Percentiles rank a stretch among this genome's conserved stretches.
These are phyloP conservation scores for Haplographium delicatum DNA, from an alignment of 495 filamentous ascomycete species.

Conservation along the genomic window DNA sequence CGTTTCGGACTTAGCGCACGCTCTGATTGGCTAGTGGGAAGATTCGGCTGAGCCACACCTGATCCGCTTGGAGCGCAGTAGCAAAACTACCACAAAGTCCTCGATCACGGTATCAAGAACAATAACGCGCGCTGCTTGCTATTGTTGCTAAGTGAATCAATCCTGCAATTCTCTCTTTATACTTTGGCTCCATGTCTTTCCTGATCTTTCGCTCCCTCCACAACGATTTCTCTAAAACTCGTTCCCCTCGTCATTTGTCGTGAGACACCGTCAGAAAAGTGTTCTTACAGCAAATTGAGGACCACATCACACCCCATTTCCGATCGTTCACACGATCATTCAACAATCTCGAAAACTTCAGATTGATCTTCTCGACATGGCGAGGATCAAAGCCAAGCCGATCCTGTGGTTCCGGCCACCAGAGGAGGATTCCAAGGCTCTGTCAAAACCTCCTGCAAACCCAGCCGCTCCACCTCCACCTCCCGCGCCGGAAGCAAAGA, in stretches of 20 bases:
- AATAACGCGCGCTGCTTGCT: neutral
- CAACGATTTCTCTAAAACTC: neutral
- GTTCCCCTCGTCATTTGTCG: neutral
- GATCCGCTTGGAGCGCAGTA: neutral
- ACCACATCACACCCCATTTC: neutral
- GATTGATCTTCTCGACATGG: neutral
- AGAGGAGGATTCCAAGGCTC: no score
- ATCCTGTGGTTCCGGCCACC: no score
- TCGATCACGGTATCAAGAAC: neutral
- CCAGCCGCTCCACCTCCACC: no score
- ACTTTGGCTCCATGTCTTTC: neutral
- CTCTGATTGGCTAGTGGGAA: neutral
- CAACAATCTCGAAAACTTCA: conserved; percentile 1
- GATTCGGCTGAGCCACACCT: neutral
- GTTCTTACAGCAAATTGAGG: neutral
- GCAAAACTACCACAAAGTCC: conserved; percentile 1
- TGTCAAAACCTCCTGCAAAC: no score
- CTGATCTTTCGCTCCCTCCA: neutral
- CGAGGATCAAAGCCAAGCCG: neutral
- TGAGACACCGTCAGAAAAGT: conserved; percentile 1
- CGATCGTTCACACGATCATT: neutral
- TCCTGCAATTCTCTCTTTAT: neutral
- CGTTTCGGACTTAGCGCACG: neutral
- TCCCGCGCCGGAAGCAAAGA: no score
- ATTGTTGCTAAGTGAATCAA: conserved; percentile 1